Evolutionary conservation across 163 green algal species (phyloP).

Genomic region (Chloromonas sp.): DNA sequence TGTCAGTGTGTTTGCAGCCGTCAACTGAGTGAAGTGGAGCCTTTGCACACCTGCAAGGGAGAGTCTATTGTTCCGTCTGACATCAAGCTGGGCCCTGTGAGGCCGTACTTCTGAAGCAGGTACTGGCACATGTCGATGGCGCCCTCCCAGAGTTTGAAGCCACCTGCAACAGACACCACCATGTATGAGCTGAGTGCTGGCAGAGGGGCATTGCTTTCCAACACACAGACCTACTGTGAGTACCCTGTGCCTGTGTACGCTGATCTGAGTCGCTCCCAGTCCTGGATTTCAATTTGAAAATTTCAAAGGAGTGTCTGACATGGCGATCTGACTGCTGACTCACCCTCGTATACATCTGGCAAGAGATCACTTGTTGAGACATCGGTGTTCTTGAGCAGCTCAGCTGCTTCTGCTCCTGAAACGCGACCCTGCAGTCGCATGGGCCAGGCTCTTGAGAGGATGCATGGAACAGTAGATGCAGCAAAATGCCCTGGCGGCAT

Average conservation of each 20-base stretch:
- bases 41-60: background rate
- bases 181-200: background rate
- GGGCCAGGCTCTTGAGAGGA: background rate
- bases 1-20: too few relatives aligned
- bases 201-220: background rate
- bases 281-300: too few relatives aligned
- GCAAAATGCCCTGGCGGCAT: background rate
- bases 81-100: background rate
- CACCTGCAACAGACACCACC: slow-evolving; percentile 49
- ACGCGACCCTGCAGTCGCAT: background rate
- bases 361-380: background rate
- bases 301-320: too few relatives aligned
- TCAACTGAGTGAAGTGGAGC: too few relatives aligned
- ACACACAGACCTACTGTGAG: background rate
- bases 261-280: too few relatives aligned
- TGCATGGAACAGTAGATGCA: background rate
- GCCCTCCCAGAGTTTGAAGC: slow-evolving; percentile 91
- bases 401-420: background rate
- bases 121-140: slow-evolving; percentile 63
- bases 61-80: background rate
- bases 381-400: background rate
- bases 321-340: background rate
- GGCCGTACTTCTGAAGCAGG: slow-evolving; percentile 29
- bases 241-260: too few relatives aligned
- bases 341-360: background rate